phyloP scores from a whole-genome alignment of 805 yeast genomes.

The Kazachstania kunashirensis region DNA sequence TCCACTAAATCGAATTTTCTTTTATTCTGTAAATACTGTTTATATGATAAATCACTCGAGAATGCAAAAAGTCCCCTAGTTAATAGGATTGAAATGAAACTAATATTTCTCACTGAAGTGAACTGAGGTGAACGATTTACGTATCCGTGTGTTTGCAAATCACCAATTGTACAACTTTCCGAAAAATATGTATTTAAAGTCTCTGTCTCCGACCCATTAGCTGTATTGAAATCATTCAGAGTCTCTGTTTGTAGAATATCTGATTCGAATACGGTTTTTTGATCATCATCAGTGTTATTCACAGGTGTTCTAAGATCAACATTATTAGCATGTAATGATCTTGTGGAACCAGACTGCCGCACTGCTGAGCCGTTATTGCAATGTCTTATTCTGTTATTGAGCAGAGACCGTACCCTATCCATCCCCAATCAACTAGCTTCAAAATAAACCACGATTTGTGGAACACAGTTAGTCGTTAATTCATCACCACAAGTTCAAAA shows the following conservation, averaged over 20 bases:
- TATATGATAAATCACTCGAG: conserved; percentile 29
- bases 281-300: too few species aligned
- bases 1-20: conserved; percentile 20
- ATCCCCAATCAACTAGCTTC: too few species aligned
- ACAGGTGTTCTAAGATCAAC: too few species aligned
- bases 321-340: too few species aligned
- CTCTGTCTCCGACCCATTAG: conserved; percentile 8
- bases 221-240: not conserved
- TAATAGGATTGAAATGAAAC: conserved; percentile 27
- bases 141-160: conserved; percentile 19
- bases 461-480: too few species aligned
- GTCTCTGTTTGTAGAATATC: too few species aligned
- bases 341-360: too few species aligned
- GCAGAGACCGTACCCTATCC: conserved; percentile 13
- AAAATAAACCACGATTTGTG: too few species aligned
- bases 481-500: too few species aligned
- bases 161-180: conserved; percentile 24
- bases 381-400: conserved; percentile 6
- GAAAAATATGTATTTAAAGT: conserved; percentile 18
- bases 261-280: conserved; percentile 9
- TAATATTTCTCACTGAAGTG: conserved; percentile 22
- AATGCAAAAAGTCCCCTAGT: conserved; percentile 33
- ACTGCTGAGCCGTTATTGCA: too few species aligned
- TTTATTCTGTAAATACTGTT: conserved; percentile 19
- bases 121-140: conserved; percentile 26